phyloP scores from a whole-genome alignment of 2,329 filamentous ascomycete species.

The Penicillium sclerotigenum region DNA sequence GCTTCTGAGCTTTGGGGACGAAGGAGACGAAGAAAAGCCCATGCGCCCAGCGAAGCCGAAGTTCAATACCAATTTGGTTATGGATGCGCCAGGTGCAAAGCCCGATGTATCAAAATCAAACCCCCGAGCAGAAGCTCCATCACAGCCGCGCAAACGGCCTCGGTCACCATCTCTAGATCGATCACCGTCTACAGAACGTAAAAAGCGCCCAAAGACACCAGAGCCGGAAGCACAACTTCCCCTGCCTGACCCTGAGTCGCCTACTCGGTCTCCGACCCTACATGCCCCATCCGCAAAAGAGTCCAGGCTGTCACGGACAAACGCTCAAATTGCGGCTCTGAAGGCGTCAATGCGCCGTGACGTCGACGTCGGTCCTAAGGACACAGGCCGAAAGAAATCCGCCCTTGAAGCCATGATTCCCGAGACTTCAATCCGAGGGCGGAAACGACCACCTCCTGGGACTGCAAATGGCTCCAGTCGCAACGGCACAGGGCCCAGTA shows the following conservation, averaged over 20 bases:
- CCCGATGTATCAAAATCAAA: conserved; percentile 13
- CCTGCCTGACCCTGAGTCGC: conserved; percentile 44
- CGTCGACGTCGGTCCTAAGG: conserved; percentile 30
- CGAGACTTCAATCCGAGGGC: conserved; percentile 46
- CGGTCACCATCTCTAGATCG: conserved; percentile 34
- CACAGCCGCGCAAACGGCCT: conserved; percentile 29
- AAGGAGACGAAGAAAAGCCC: conserved; percentile 38
- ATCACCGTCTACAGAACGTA: conserved; percentile 27
- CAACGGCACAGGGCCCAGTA: conserved; percentile 51
- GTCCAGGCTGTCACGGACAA: conserved; percentile 41
- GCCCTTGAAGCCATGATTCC: conserved; percentile 50
- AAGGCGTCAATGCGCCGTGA: conserved; percentile 50
- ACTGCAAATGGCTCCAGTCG: conserved; percentile 31
- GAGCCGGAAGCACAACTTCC: conserved; percentile 46
- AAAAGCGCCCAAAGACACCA: conserved; percentile 37
- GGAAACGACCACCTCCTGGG: conserved; percentile 43
- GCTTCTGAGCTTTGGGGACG: conserved; percentile 48
- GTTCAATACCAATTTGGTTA: conserved; percentile 48
- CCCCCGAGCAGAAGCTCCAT: conserved; percentile 10
- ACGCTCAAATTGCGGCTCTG: conserved; percentile 46
- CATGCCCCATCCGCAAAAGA: conserved; percentile 31
- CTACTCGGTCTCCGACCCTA: conserved; percentile 33
- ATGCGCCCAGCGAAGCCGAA: conserved; percentile 45
- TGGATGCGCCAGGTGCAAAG: conserved; percentile 27
- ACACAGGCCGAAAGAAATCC: conserved; percentile 43